Percentiles rank a stretch among this genome's conserved stretches.
phyloP scores from a whole-genome alignment of 345 rosid species.

The Camelina hispida region DNA sequence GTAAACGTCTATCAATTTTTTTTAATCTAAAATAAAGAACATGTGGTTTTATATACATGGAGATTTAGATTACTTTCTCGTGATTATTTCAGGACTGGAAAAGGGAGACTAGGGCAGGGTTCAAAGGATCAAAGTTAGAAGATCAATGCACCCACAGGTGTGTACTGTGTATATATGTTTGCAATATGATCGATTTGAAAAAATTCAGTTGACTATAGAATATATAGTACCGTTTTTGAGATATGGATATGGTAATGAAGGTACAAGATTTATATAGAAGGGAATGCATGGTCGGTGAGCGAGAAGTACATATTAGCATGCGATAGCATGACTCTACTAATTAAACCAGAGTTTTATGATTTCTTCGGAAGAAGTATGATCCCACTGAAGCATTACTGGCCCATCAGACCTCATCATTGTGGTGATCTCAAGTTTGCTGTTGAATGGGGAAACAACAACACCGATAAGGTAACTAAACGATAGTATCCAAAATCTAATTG shows the following conservation, averaged over 20 bases:
- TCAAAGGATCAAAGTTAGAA: constrained; percentile 49
- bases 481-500: no score
- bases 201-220: neutral
- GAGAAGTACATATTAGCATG: constrained; percentile 57
- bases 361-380: constrained; percentile 54
- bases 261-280: constrained; percentile 62
- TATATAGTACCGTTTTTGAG: neutral
- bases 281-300: constrained; percentile 60
- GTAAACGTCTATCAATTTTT: no score
- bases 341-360: constrained; percentile 53
- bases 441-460: constrained; percentile 45
- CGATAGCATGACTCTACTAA: constrained; percentile 48
- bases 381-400: constrained; percentile 63
- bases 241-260: constrained; percentile 33
- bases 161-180: neutral
- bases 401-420: constrained; percentile 44
- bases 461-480: constrained; percentile 17
- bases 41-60: neutral
- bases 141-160: constrained; percentile 67
- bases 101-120: constrained; percentile 47
- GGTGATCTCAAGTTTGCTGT: constrained; percentile 41
- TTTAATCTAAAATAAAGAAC: neutral
- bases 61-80: neutral
- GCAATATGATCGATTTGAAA: neutral
- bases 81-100: constrained; percentile 50